Conservation (phyloP, 2,329 filamentous ascomycete genomes). For the Metarhizium guizhouense region DNA sequence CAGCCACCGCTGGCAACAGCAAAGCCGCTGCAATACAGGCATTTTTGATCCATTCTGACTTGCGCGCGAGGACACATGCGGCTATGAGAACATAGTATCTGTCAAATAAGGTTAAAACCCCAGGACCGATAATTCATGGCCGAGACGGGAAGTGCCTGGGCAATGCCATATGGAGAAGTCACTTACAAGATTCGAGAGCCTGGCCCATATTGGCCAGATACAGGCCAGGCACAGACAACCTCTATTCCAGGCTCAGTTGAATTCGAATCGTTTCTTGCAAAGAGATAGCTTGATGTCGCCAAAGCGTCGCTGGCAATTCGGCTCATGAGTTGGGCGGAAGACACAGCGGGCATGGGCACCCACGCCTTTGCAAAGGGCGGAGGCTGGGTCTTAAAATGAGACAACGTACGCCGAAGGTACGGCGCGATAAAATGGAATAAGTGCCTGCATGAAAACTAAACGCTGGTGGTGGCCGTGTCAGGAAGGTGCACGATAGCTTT, state of each 20-base stretch:
- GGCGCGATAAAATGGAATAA: background rate
- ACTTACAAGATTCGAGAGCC: constrained; percentile 43
- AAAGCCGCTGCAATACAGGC: constrained; percentile 55
- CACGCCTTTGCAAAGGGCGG: background rate
- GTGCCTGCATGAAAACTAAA: background rate
- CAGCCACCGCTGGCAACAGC: constrained; percentile 54
- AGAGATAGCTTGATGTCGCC: background rate
- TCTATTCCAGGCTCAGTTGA: constrained; percentile 14
- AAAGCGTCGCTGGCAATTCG: background rate
- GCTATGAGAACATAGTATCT: constrained; percentile 57
- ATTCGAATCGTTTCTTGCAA: background rate
- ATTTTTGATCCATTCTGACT: constrained; percentile 51
- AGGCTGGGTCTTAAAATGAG: background rate
- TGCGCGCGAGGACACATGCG: constrained; percentile 54
- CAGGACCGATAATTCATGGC: background rate
- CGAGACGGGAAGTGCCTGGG: background rate
- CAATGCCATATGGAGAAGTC: background rate
- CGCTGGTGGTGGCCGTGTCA: background rate
- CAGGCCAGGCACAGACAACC: constrained; percentile 48
- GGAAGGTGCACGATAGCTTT: background rate
- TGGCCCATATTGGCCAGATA: constrained; percentile 48
- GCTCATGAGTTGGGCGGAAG: background rate
- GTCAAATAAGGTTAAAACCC: background rate
- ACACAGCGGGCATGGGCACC: constrained; percentile 5
- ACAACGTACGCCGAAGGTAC: background rate